Evolutionary conservation across 352 stramenopile species (phyloP).

Genomic region (Blastocystis sp.): DNA sequence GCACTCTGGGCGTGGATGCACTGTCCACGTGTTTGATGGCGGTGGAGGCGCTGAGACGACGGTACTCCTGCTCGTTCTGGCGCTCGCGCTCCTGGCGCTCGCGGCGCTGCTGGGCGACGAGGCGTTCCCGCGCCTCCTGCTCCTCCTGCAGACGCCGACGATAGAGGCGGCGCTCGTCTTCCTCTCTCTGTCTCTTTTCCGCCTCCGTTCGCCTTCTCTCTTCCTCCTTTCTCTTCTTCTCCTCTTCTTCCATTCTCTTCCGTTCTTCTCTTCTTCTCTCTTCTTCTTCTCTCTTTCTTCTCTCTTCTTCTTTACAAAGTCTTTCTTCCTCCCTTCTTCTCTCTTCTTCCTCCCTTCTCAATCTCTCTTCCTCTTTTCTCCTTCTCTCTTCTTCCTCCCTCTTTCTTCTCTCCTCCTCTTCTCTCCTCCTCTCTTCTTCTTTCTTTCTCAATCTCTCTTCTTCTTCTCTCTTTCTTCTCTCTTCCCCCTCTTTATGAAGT

Average conservation of each 20-base stretch:
- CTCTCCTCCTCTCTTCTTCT: not conserved
- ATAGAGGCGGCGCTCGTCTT: not conserved
- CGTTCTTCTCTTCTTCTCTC: not conserved
- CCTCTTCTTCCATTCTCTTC: not conserved
- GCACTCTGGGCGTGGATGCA: too few species aligned
- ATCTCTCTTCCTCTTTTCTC: not conserved
- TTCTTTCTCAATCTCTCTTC: not conserved
- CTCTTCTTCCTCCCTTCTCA: not conserved
- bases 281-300: not conserved
- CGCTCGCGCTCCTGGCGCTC: constrained; percentile 7
- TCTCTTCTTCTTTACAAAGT: not conserved
- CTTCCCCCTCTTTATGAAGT: not conserved
- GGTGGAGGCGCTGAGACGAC: not conserved
- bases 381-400: not conserved
- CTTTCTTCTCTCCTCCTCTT: not conserved
- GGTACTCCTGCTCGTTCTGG: not conserved
- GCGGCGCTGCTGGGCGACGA: not conserved
- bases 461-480: constrained; percentile 2
- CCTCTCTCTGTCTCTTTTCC: not conserved
- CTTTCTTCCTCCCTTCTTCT: not conserved
- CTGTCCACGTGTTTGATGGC: not conserved
- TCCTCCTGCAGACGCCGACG: not conserved
- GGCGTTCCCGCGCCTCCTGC: not conserved
- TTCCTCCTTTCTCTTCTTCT: not conserved
- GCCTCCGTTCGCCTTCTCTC: not conserved